Conservation (phyloP, 148 eudicot genomes). For the Cornus florida region DNA sequence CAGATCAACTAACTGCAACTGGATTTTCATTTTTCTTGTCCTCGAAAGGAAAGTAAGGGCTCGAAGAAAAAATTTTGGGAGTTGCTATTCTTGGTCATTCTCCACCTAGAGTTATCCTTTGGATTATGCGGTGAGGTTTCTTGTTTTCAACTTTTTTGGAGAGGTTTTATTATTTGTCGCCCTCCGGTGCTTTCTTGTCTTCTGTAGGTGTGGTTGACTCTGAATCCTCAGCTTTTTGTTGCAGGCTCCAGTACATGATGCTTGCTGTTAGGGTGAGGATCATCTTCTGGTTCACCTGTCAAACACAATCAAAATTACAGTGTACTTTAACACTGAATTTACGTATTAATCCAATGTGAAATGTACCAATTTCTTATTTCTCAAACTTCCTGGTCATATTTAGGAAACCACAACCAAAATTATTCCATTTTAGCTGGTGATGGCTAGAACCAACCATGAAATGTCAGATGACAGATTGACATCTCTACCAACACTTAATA, state of each 20-base stretch:
- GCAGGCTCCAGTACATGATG: slow-evolving; percentile 97
- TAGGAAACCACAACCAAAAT: background rate
- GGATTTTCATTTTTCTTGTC: background rate
- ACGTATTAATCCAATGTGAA: background rate
- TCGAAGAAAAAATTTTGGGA: background rate
- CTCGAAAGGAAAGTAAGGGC: background rate
- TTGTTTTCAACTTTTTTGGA: background rate
- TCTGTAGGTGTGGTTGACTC: slow-evolving; percentile 7
- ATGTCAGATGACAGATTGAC: background rate
- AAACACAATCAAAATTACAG: background rate
- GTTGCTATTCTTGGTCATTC: background rate
- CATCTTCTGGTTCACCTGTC: slow-evolving; percentile 95
- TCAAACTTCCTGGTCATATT: background rate
- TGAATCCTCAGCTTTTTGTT: slow-evolving; percentile 42
- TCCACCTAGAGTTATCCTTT: slow-evolving; percentile 7
- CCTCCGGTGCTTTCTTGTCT: slow-evolving; percentile 25
- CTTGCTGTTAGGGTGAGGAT: slow-evolving; percentile 81
- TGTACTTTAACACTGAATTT: background rate
- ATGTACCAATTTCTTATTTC: background rate
- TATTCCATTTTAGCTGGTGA: background rate
- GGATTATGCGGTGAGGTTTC: background rate
- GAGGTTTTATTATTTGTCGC: slow-evolving; percentile 18
- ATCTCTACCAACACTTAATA: background rate
- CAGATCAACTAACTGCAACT: background rate
- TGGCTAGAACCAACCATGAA: background rate